These are phyloP conservation scores for Boechera divaricarpa DNA, from an alignment of 345 rosid species.

Conservation along the genomic window DNA sequence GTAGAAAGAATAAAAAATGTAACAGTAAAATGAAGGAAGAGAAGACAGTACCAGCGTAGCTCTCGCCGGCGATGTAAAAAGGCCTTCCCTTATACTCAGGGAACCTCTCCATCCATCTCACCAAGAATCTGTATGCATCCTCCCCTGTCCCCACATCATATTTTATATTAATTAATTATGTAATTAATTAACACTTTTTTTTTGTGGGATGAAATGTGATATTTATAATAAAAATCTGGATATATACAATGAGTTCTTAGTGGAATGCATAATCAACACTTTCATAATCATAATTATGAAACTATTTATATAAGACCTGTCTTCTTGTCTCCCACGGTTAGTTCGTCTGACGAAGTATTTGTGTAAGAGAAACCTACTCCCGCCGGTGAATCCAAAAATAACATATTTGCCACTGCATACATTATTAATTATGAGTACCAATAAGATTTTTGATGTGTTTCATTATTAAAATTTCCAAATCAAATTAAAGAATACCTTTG, in stretches of 20 bases:
- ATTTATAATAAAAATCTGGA: no score
- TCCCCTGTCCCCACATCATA: conserved; percentile 56
- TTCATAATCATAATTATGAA: background rate
- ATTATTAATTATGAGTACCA: background rate
- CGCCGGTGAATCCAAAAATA: conserved; percentile 90
- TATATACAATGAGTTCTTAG: no score
- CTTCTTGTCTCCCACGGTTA: conserved; percentile 72
- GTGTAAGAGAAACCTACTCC: conserved; percentile 93
- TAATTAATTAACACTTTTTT: background rate
- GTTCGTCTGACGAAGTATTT: conserved; percentile 60
- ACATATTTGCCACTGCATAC: conserved; percentile 70
- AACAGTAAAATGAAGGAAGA: background rate
- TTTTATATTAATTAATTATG: background rate
- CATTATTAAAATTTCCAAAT: background rate
- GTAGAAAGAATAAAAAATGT: background rate
- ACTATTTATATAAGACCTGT: conserved; percentile 53
- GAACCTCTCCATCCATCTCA: conserved; percentile 75
- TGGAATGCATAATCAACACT: background rate
- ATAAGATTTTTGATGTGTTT: background rate
- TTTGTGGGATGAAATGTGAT: no score
- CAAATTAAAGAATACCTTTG: conserved; percentile 48
- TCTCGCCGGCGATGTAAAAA: conserved; percentile 91
- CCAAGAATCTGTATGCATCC: conserved; percentile 68
- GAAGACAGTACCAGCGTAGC: conserved; percentile 71
- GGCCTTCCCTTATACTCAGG: conserved; percentile 72